Percentiles rank a stretch among this genome's conserved stretches.
These are phyloP conservation scores for Lecanosticta acicola DNA, from an alignment of 2,329 filamentous ascomycete species.

Conservation along the genomic window DNA sequence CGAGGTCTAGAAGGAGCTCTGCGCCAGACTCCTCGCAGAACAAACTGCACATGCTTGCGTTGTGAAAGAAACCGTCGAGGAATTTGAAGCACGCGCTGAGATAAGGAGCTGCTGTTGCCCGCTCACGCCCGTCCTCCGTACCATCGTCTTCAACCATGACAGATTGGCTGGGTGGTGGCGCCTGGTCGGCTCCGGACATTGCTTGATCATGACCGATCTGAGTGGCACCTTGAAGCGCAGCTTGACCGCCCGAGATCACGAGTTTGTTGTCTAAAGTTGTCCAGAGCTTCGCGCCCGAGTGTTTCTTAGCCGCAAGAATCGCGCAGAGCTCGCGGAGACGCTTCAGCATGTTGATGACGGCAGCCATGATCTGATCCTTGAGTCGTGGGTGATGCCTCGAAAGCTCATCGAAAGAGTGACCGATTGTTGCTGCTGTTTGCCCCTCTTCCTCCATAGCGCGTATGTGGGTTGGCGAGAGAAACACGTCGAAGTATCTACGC, in stretches of 20 bases:
- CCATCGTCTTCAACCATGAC: slow-evolving; percentile 31
- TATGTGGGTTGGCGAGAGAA: slow-evolving; percentile 85
- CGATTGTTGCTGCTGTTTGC: slow-evolving; percentile 67
- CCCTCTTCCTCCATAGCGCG: slow-evolving; percentile 67
- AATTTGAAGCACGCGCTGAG: slow-evolving; percentile 73
- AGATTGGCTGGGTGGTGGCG: slow-evolving; percentile 1
- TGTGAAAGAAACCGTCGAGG: slow-evolving; percentile 68
- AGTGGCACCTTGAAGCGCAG: slow-evolving; percentile 11
- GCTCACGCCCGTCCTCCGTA: slow-evolving; percentile 35
- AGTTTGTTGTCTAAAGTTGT: slow-evolving; percentile 34
- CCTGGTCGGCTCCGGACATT: slow-evolving; percentile 3
- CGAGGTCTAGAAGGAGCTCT: slow-evolving; percentile 77
- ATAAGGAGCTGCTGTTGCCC: slow-evolving; percentile 44
- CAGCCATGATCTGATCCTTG: slow-evolving; percentile 71
- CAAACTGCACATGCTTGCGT: slow-evolving; percentile 62
- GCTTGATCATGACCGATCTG: slow-evolving; percentile 6
- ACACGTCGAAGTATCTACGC: slow-evolving; percentile 89
- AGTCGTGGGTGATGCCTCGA: slow-evolving; percentile 86
- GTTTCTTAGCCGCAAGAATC: slow-evolving; percentile 60
- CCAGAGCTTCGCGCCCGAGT: slow-evolving; percentile 76
- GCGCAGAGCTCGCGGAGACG: slow-evolving; percentile 71
- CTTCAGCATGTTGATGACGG: slow-evolving; percentile 83
- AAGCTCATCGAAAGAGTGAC: slow-evolving; percentile 85
- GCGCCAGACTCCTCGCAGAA: slow-evolving; percentile 77
- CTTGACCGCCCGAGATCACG: slow-evolving; percentile 42